phyloP scores from a whole-genome alignment of 345 rosid species.

The Theobroma cacao region DNA sequence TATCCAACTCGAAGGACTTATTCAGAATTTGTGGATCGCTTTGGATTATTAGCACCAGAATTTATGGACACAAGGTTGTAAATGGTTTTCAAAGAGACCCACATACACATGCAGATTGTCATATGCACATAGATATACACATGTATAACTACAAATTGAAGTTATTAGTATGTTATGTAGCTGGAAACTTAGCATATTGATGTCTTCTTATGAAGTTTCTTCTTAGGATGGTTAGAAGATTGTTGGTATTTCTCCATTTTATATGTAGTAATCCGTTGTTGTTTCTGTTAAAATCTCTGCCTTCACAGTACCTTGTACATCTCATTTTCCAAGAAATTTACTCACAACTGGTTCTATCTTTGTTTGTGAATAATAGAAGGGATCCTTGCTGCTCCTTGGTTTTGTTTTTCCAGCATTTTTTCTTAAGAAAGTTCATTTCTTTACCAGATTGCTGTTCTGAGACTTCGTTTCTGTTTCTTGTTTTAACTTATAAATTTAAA shows the following conservation, averaged over 20 bases:
- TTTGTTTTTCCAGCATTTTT: constrained; percentile 1
- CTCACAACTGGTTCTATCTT: neutral
- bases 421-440: neutral
- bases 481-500: neutral
- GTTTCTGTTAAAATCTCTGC: neutral
- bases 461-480: neutral
- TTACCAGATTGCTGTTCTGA: neutral
- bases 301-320: neutral
- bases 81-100: neutral
- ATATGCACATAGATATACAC: neutral
- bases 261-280: neutral
- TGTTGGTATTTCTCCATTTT: neutral
- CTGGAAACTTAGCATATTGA: neutral
- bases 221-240: neutral
- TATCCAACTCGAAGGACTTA: constrained; percentile 89
- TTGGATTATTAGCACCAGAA: constrained; percentile 77
- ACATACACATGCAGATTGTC: neutral
- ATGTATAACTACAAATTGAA: neutral
- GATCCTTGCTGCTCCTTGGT: neutral
- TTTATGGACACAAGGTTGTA: constrained; percentile 71
- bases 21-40: constrained; percentile 91
- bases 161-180: neutral
- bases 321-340: neutral
- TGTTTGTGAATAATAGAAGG: neutral
- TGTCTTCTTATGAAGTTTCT: neutral